A percentile compares a stretch with the other conserved stretches of the same genome.
Conservation (phyloP, 805 yeast genomes). For the Candida vartiovaarae region DNA sequence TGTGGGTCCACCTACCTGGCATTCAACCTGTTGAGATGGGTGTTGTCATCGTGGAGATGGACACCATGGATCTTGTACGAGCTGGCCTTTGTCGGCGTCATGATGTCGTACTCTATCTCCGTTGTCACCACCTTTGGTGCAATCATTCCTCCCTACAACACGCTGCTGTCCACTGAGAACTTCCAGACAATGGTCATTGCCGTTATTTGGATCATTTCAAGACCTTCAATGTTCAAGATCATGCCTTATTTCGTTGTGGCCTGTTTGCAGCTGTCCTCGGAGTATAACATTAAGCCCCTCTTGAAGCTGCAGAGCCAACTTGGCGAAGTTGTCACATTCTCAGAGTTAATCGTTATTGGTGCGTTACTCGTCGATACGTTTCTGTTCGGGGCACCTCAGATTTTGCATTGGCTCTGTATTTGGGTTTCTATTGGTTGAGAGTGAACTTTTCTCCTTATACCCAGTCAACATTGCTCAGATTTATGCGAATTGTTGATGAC, state of each 20-base stretch:
- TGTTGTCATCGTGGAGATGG: conserved; percentile 28
- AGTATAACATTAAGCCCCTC: conserved; percentile 35
- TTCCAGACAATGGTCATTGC: conserved; percentile 61
- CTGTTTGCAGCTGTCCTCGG: conserved; percentile 43
- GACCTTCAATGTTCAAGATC: conserved; percentile 55
- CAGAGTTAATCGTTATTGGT: conserved; percentile 49
- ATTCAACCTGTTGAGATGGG: conserved; percentile 25
- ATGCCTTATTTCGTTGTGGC: conserved; percentile 54
- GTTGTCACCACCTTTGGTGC: conserved; percentile 54
- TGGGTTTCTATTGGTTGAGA: conserved; percentile 64
- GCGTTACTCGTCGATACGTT: conserved; percentile 54
- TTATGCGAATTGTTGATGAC: conserved; percentile 24
- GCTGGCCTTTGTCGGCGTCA: conserved; percentile 48
- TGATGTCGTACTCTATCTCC: conserved; percentile 44
- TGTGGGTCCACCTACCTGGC: conserved; percentile 34
- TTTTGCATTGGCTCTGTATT: conserved; percentile 51
- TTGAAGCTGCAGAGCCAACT: conserved; percentile 32
- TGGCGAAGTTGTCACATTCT: conserved; percentile 46
- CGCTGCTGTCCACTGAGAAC: conserved; percentile 65
- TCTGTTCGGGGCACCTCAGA: conserved; percentile 61
- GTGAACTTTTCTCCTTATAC: conserved; percentile 43
- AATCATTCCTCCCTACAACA: conserved; percentile 52
- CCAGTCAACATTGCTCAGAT: conserved; percentile 28
- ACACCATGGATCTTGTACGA: conserved; percentile 48
- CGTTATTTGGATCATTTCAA: conserved; percentile 53